Evolutionary conservation across 1,284 basidiomycete genomes (phyloP).

Genomic region (Meira nashicola): DNA sequence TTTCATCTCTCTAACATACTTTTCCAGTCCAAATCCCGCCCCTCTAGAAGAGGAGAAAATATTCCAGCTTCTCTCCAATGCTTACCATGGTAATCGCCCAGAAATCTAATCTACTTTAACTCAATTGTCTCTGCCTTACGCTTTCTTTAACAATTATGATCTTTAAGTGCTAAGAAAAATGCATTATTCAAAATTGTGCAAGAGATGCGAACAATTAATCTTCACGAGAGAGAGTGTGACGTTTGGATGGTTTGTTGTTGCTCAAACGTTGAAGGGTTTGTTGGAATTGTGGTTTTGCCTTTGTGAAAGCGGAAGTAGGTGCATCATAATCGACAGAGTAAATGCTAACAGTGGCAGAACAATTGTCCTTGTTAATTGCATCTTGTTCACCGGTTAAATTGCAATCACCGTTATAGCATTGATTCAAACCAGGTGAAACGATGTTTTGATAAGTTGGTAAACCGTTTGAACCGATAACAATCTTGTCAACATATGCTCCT

Average conservation of each 20-base stretch:
- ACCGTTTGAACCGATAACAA: constrained; percentile 31
- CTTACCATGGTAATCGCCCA: not conserved
- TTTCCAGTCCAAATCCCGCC: not conserved
- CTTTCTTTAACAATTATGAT: no score
- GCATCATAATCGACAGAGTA: constrained; percentile 45
- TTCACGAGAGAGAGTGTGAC: no score
- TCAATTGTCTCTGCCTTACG: no score
- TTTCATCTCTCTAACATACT: no score
- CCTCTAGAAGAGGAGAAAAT: not conserved
- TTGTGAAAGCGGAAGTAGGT: constrained; percentile 8
- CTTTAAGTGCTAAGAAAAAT: no score
- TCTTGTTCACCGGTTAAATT: constrained; percentile 40
- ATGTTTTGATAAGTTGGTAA: constrained; percentile 32
- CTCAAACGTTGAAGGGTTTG: no score
- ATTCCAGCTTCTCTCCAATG: not conserved
- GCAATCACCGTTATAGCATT: constrained; percentile 35
- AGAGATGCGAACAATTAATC: no score
- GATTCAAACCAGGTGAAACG: constrained; percentile 31
- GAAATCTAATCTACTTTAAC: not conserved
- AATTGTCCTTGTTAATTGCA: constrained; percentile 23
- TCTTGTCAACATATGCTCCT: constrained; percentile 32
- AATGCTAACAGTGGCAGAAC: constrained; percentile 32
- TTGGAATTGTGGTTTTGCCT: no score
- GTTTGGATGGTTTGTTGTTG: no score
- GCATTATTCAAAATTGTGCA: no score